Base-by-base conservation (phyloP, 2,329 filamentous ascomycete species). In the Colletotrichum gloeosporioides region DNA sequence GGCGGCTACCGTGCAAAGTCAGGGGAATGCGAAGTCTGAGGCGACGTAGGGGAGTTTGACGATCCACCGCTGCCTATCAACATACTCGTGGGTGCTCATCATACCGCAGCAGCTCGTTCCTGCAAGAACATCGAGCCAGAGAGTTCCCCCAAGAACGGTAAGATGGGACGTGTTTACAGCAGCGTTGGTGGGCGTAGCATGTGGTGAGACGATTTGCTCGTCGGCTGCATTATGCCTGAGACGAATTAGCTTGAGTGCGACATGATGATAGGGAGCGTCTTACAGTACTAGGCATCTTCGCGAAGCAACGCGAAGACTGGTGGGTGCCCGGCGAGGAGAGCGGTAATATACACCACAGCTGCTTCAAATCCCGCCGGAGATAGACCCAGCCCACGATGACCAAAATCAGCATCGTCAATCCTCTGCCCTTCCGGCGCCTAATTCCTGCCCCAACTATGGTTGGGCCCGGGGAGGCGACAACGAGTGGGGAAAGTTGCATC, bases 141-240 rank as follows among this genome's bases (percentile, higher is more conserved):
- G 44, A 49, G 7, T 6, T 49, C 10, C 18, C 32, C 44, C 44
- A 49, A n/a, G 3, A 49, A 49, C 44, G 44, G 9, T 0, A 22
- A 49, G 44, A 13, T 49, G 44, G 44, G 44, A 22, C 9, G 18
- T 49, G 18, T 12, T 49, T 49, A 53, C 44, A 3, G 32, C 10
- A 53, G 4, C 3, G 44, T 13, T 53, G 44, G 10, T 10, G 44
- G n/a, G 10, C n/a, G 2, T 8, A 3, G 44, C 44, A 53, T 2
- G 0, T 53, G 44, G 4, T 25, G n/a, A 4, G 44, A 0, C 4
- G 44, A 22, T 0, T 53, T 53, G 0, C 6, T 25, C 3, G 12
- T 8, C 4, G 10, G 10, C 44, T 53, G n/a, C n/a, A 7, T 49
- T 49, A 53, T 22, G 44, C n/a, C 18, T 12, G 6, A 53, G 44